A percentile compares a stretch with the other conserved stretches of the same genome.
phyloP scores from a whole-genome alignment of 1,284 basidiomycete species.

The Ceratobasidium theobromae region DNA sequence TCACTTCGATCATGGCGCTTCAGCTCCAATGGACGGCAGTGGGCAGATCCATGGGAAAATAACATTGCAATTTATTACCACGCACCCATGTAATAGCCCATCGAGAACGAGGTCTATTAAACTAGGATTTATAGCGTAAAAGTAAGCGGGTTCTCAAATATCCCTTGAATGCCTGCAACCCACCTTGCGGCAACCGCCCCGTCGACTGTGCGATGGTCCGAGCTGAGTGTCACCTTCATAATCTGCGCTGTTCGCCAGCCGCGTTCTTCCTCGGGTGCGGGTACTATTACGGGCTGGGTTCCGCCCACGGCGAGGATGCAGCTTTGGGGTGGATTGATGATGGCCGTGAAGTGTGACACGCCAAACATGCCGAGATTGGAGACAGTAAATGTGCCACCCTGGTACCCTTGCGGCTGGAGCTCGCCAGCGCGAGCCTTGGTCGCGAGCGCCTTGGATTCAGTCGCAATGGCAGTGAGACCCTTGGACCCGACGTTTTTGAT shows the following conservation, averaged over 20 bases:
- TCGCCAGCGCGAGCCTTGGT: slow-evolving; percentile 97
- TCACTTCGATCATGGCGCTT: slow-evolving; percentile 37
- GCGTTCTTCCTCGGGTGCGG: slow-evolving; percentile 84
- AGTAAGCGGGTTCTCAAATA: slow-evolving; percentile 94
- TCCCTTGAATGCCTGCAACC: slow-evolving; percentile 93
- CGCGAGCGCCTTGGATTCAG: slow-evolving; percentile 90
- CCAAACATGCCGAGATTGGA: slow-evolving; percentile 99
- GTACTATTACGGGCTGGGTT: slow-evolving; percentile 84
- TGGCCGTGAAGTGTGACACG: slow-evolving; percentile 94
- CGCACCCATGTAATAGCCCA: slow-evolving; percentile 5
- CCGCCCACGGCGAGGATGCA: slow-evolving; percentile 96
- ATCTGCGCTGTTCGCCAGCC: slow-evolving; percentile 90
- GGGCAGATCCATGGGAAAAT: slow-evolving; percentile 27
- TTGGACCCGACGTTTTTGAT: slow-evolving; percentile 92
- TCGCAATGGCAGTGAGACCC: slow-evolving; percentile 89
- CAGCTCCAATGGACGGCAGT: slow-evolving; percentile 34
- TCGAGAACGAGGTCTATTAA: slow-evolving; percentile 30
- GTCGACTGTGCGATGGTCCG: slow-evolving; percentile 94
- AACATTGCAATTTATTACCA: not conserved
- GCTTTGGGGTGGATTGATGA: slow-evolving; percentile 98
- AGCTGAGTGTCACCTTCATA: slow-evolving; percentile 96
- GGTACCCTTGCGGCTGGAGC: slow-evolving; percentile 93
- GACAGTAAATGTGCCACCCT: slow-evolving; percentile 98
- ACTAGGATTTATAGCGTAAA: slow-evolving; percentile 75
- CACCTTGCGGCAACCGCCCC: slow-evolving; percentile 89